These are phyloP conservation scores for Agaricus subrufescens DNA, from an alignment of 768 basidiomycete species.

Conservation along the genomic window DNA sequence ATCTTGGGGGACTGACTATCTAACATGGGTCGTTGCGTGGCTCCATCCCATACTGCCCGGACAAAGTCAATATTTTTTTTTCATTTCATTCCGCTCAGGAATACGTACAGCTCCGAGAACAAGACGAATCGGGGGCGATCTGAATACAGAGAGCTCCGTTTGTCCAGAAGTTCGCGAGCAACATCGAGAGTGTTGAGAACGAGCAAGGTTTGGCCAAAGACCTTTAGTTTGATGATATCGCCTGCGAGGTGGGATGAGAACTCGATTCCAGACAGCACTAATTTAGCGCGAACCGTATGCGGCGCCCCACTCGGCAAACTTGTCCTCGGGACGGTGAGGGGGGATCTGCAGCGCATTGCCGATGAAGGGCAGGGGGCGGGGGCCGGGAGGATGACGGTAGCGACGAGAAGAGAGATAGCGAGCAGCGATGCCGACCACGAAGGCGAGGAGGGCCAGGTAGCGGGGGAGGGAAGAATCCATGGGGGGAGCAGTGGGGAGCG, in stretches of 20 bases:
- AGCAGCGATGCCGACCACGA: slow-evolving; percentile 18
- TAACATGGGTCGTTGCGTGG: slow-evolving; percentile 39
- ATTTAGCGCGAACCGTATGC: slow-evolving; percentile 34
- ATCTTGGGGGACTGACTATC: slow-evolving; percentile 32
- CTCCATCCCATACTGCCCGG: slow-evolving; percentile 43
- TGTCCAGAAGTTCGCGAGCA: slow-evolving; percentile 46
- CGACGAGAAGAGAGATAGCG: slow-evolving; percentile 18
- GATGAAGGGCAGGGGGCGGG: slow-evolving; percentile 37
- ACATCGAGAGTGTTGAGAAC: slow-evolving; percentile 44
- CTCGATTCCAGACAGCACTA: background rate
- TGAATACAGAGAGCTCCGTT: slow-evolving; percentile 50
- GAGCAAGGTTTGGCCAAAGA: slow-evolving; percentile 43
- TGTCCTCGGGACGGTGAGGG: slow-evolving; percentile 29
- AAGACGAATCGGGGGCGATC: slow-evolving; percentile 46
- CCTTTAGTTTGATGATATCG: slow-evolving; percentile 34
- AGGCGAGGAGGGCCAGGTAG: slow-evolving; percentile 16
- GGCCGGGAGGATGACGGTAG: slow-evolving; percentile 41
- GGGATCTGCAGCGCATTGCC: slow-evolving; percentile 46
- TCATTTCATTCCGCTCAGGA: too few relatives aligned
- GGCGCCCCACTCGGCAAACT: slow-evolving; percentile 36
- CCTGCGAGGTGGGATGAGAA: slow-evolving; percentile 24
- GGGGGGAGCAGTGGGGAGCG: slow-evolving; percentile 10
- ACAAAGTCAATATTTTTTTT: slow-evolving; percentile 1
- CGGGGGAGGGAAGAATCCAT: slow-evolving; percentile 12
- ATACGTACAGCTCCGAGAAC: slow-evolving; percentile 40